Percentiles rank a stretch among this genome's conserved stretches.
Conservation (phyloP, 495 filamentous ascomycete genomes). For the Penicillium pancosmium region DNA sequence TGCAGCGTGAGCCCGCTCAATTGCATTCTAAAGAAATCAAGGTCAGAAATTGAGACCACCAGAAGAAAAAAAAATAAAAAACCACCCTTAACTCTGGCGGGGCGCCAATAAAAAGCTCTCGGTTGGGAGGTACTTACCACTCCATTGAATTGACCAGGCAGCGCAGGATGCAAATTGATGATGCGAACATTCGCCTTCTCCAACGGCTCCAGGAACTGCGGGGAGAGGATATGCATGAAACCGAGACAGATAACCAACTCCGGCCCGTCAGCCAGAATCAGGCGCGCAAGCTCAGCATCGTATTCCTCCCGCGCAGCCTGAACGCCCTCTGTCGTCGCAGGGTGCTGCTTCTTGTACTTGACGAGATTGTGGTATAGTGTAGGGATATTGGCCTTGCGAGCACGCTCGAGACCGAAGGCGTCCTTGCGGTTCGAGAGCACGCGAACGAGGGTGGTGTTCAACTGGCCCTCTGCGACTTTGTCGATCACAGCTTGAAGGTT, state of each 20-base stretch:
- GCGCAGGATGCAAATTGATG: conserved; percentile 86
- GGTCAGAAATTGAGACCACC: background rate
- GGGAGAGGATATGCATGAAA: conserved; percentile 62
- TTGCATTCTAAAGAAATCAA: conserved; percentile 54
- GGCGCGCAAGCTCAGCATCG: conserved; percentile 75
- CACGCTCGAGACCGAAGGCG: conserved; percentile 78
- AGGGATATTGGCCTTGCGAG: conserved; percentile 68
- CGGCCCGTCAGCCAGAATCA: conserved; percentile 68
- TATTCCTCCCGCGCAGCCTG: conserved; percentile 66
- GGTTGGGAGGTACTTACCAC: conserved; percentile 43
- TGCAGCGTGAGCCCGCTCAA: conserved; percentile 75
- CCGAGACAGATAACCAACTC: conserved; percentile 67
- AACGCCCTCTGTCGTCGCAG: conserved; percentile 44
- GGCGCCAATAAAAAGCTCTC: background rate
- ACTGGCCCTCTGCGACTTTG: conserved; percentile 54
- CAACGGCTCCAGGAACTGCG: conserved; percentile 67
- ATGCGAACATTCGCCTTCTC: conserved; percentile 61
- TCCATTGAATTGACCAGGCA: conserved; percentile 77
- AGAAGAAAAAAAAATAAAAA: no score
- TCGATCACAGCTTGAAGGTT: conserved; percentile 94
- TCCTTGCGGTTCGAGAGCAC: conserved; percentile 83
- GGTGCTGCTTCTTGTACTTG: conserved; percentile 59
- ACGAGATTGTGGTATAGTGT: conserved; percentile 88
- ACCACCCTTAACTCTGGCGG: no score
- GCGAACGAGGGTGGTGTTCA: conserved; percentile 69